Conservation (phyloP, 768 basidiomycete genomes). For the Rhodotorula babjevae region DNA sequence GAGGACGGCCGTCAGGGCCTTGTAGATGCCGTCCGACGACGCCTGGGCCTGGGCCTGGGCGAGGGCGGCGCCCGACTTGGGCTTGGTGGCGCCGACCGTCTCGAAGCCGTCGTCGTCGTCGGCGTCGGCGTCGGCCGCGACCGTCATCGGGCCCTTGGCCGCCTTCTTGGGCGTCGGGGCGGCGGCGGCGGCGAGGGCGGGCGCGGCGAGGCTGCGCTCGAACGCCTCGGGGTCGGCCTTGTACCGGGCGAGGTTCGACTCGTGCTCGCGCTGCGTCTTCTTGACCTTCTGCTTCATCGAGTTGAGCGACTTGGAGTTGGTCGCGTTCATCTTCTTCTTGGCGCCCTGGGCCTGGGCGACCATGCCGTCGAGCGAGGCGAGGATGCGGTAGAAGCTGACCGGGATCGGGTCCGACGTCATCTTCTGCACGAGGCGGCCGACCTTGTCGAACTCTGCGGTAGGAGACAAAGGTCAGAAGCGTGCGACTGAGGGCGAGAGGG, state of each 20-base stretch:
- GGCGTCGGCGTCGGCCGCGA: slow-evolving; percentile 45
- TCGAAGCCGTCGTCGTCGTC: slow-evolving; percentile 66
- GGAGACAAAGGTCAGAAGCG: too few relatives aligned
- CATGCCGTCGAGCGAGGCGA: slow-evolving; percentile 68
- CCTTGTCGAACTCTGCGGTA: slow-evolving; percentile 84
- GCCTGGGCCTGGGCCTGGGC: slow-evolving; percentile 43
- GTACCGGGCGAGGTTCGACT: slow-evolving; percentile 70
- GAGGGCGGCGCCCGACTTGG: slow-evolving; percentile 73
- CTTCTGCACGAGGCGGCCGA: slow-evolving; percentile 79
- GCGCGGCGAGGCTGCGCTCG: slow-evolving; percentile 53
- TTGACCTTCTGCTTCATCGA: slow-evolving; percentile 98
- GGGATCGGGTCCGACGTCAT: slow-evolving; percentile 81
- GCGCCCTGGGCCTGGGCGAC: slow-evolving; percentile 71
- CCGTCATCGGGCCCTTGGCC: slow-evolving; percentile 50
- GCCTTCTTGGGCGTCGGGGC: slow-evolving; percentile 47
- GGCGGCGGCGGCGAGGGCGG: slow-evolving; percentile 51
- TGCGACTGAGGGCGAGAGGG: background rate
- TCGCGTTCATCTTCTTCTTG: slow-evolving; percentile 91
- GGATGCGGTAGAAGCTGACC: slow-evolving; percentile 73
- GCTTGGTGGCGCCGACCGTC: slow-evolving; percentile 77
- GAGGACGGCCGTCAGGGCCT: slow-evolving; percentile 81
- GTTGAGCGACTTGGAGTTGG: slow-evolving; percentile 86
- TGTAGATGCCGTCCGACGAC: slow-evolving; percentile 72
- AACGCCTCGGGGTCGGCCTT: slow-evolving; percentile 82
- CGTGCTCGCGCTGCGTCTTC: slow-evolving; percentile 83